Evolutionary conservation across 805 yeast species (phyloP).

Genomic region (Lachancea meyersii): DNA sequence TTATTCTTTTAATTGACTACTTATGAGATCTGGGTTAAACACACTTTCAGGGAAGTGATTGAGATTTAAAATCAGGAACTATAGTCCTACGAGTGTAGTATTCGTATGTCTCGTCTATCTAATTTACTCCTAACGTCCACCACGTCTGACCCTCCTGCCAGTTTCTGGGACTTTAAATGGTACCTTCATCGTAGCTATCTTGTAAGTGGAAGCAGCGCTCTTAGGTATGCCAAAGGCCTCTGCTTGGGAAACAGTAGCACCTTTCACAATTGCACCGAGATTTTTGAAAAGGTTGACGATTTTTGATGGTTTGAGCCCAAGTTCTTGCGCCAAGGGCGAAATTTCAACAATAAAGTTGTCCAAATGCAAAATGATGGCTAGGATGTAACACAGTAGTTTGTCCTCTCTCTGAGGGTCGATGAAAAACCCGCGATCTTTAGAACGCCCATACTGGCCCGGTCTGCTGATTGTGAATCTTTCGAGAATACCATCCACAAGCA

Average conservation of each 20-base stretch:
- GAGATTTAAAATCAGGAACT: background rate
- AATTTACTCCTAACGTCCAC: slow-evolving; percentile 9
- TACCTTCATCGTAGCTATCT: slow-evolving; percentile 76
- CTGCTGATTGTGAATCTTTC: slow-evolving; percentile 63
- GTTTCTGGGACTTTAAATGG: slow-evolving; percentile 87
- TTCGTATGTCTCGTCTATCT: background rate
- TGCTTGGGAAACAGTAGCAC: slow-evolving; percentile 66
- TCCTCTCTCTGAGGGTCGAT: slow-evolving; percentile 88
- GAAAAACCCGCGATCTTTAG: slow-evolving; percentile 68
- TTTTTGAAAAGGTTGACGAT: slow-evolving; percentile 65
- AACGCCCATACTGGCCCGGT: slow-evolving; percentile 60
- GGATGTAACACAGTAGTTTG: slow-evolving; percentile 70
- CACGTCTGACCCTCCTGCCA: slow-evolving; percentile 54
- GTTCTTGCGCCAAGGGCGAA: slow-evolving; percentile 77
- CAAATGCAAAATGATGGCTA: slow-evolving; percentile 67
- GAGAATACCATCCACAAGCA: slow-evolving; percentile 63
- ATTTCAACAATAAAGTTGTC: slow-evolving; percentile 70
- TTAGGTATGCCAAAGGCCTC: slow-evolving; percentile 65
- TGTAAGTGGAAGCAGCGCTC: slow-evolving; percentile 54
- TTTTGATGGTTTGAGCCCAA: slow-evolving; percentile 72
- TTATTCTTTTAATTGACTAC: too few relatives aligned
- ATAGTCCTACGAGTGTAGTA: background rate
- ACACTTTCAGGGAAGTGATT: too few relatives aligned
- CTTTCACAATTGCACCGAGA: slow-evolving; percentile 73
- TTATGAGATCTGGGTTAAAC: too few relatives aligned